Percentiles rank a stretch among this genome's conserved stretches.
Conservation (phyloP, 768 basidiomycete genomes). For the Trametes gibbosa region DNA sequence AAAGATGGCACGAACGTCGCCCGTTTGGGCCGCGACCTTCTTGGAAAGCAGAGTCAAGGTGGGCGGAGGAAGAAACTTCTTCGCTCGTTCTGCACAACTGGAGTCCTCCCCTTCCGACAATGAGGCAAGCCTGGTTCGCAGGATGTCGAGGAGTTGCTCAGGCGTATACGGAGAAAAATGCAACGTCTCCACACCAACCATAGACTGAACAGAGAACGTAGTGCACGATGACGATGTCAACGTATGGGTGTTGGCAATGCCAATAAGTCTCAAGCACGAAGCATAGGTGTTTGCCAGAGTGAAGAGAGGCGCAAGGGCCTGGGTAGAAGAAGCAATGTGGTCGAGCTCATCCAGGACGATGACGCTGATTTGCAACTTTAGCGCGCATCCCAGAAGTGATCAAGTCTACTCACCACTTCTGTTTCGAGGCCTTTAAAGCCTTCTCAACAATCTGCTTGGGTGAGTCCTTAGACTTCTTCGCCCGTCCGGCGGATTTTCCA, state of each 20-base stretch:
- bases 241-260: constrained; percentile 88
- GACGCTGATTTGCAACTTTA: constrained; percentile 42
- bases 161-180: constrained; percentile 83
- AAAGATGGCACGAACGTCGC: constrained; percentile 78
- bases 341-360: constrained; percentile 87
- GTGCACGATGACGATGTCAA: constrained; percentile 54
- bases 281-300: constrained; percentile 56
- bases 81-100: constrained; percentile 23
- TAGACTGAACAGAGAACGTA: constrained; percentile 33
- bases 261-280: constrained; percentile 63
- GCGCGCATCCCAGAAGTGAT: constrained; percentile 11
- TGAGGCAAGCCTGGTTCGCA: constrained; percentile 58
- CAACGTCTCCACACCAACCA: constrained; percentile 50
- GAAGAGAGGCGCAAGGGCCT: constrained; percentile 62
- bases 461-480: constrained; percentile 44
- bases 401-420: constrained; percentile 48
- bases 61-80: constrained; percentile 60
- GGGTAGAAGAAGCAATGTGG: constrained; percentile 64
- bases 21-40: constrained; percentile 78
- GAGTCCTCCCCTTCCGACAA: constrained; percentile 37
- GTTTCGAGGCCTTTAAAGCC: constrained; percentile 40
- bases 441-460: constrained; percentile 38
- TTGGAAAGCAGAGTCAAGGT: constrained; percentile 71
- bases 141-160: constrained; percentile 64
- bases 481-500: constrained; percentile 36